These are phyloP conservation scores for Phytophthora ohioensis DNA, from an alignment of 352 stramenopile genomes.

Conservation along the genomic window DNA sequence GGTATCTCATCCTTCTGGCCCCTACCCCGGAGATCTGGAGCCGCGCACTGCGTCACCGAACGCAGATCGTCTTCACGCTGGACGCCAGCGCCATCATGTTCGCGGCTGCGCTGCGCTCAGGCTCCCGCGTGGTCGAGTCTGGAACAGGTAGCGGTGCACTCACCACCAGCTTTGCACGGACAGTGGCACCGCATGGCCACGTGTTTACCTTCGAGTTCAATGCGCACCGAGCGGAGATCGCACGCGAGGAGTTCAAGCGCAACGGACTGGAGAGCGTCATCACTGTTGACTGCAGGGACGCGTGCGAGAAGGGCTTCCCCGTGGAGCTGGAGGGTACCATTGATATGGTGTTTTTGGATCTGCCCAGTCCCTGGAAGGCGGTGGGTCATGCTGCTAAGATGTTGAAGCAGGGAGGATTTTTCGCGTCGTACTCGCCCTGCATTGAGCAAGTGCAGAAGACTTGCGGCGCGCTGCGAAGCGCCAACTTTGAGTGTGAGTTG, in stretches of 20 bases:
- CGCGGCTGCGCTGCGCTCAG: slow-evolving; percentile 89
- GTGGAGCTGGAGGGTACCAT: slow-evolving; percentile 70
- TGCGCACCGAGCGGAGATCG: slow-evolving; percentile 90
- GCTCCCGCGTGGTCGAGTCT: slow-evolving; percentile 93
- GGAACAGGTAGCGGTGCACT: slow-evolving; percentile 94
- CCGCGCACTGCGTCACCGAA: slow-evolving; percentile 91
- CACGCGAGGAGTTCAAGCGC: slow-evolving; percentile 93
- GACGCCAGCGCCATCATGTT: slow-evolving; percentile 95
- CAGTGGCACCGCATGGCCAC: slow-evolving; percentile 90
- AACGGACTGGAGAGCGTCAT: slow-evolving; percentile 94
- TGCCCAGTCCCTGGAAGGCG: slow-evolving; percentile 98
- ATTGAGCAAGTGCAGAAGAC: slow-evolving; percentile 99
- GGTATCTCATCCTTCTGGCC: slow-evolving; percentile 95
- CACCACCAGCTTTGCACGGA: slow-evolving; percentile 92
- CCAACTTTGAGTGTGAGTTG: slow-evolving; percentile 85
- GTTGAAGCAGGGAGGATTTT: slow-evolving; percentile 92
- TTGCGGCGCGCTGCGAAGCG: slow-evolving; percentile 69
- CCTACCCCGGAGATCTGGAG: slow-evolving; percentile 98
- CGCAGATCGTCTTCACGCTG: slow-evolving; percentile 98
- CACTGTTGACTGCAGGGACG: slow-evolving; percentile 95
- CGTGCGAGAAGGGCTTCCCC: slow-evolving; percentile 92
- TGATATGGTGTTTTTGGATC: slow-evolving; percentile 98
- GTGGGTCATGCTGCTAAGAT: slow-evolving; percentile 93
- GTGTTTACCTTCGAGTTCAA: slow-evolving; percentile 99
- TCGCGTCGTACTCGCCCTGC: slow-evolving; percentile 98